A percentile compares a stretch with the other conserved stretches of the same genome.
These are phyloP conservation scores for Fraxinus excelsior DNA, from an alignment of 257 asterid genomes.

Conservation along the genomic window DNA sequence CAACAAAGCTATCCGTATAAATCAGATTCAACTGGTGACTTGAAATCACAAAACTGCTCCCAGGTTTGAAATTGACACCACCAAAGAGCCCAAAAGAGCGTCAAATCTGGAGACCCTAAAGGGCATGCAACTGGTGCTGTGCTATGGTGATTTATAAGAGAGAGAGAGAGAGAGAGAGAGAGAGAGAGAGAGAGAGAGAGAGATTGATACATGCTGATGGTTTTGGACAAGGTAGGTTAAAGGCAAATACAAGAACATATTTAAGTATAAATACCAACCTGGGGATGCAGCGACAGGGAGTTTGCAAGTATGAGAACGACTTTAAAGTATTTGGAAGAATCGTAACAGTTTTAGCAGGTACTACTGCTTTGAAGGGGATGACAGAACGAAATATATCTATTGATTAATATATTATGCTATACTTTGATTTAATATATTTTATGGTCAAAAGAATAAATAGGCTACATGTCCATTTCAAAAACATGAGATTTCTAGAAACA, in stretches of 20 bases:
- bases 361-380: no score
- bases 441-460: no score
- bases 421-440: no score
- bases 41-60: neutral
- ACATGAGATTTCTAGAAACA: no score
- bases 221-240: neutral
- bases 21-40: neutral
- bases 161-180: no score
- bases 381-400: no score
- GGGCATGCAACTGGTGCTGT: neutral
- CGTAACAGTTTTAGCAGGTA: no score
- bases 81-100: neutral
- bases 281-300: neutral
- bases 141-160: neutral
- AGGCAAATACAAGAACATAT: neutral
- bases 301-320: neutral
- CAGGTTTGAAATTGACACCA: neutral
- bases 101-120: neutral
- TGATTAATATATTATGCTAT: no score
- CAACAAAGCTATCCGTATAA: neutral
- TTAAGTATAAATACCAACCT: no score
- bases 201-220: no score
- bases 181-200: no score
- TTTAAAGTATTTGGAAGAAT: neutral
- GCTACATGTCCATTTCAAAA: no score